phyloP scores from a whole-genome alignment of 106 monocot species.

The Dendrobium chrysotoxum region DNA sequence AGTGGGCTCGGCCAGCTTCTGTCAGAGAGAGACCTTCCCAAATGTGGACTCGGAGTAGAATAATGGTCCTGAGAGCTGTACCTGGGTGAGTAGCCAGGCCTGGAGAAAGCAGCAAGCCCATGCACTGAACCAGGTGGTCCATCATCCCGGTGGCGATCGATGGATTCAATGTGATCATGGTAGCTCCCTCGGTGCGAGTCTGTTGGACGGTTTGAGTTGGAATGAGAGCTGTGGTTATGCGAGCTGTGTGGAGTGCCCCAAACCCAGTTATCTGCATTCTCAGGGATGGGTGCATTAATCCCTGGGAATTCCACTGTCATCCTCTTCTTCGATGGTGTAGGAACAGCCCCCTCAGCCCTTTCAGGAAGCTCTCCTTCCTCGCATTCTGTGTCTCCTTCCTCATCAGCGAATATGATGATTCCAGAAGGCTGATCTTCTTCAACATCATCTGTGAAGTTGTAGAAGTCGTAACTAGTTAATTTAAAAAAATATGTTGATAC shows the following conservation, averaged over 20 bases:
- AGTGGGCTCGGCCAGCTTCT: constrained; percentile 31
- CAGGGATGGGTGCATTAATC: constrained; percentile 82
- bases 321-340: constrained; percentile 17
- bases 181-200: background rate
- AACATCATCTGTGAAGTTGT: constrained; percentile 26
- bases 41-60: constrained; percentile 24
- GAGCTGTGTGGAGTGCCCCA: constrained; percentile 33
- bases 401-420: constrained; percentile 70
- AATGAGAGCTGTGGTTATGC: background rate
- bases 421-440: constrained; percentile 77
- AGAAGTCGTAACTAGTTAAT: background rate
- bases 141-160: constrained; percentile 26
- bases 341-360: constrained; percentile 25
- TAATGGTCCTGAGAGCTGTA: constrained; percentile 42
- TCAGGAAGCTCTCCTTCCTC: constrained; percentile 90
- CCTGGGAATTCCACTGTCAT: constrained; percentile 82
- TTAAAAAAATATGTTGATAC: background rate
- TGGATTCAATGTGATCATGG: background rate
- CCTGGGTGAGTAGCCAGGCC: constrained; percentile 33
- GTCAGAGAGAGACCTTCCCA: constrained; percentile 55
- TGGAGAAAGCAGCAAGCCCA: constrained; percentile 1
- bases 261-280: constrained; percentile 50
- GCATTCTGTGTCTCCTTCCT: constrained; percentile 32
- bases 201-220: background rate
- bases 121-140: constrained; percentile 16